Evolutionary conservation across 345 rosid genomes (phyloP).

Genomic region (Excoecaria agallocha): DNA sequence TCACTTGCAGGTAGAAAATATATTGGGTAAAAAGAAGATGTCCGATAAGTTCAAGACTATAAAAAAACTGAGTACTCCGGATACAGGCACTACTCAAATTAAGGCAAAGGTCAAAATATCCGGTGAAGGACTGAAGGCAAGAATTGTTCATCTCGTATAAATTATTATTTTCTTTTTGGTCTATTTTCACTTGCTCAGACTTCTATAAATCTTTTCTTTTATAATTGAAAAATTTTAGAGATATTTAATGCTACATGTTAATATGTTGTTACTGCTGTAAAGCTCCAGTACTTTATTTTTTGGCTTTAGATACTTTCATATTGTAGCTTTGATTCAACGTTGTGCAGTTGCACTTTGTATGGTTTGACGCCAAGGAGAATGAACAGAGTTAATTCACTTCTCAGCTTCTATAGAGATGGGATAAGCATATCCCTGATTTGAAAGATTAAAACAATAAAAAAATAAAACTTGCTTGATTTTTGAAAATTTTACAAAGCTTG

Average conservation of each 20-base stretch:
- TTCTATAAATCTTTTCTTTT: conserved; percentile 6
- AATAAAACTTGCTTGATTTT: too few relatives aligned
- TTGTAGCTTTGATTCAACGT: not conserved
- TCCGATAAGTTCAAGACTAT: conserved; percentile 53
- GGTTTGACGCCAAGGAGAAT: not conserved
- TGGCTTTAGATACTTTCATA: not conserved
- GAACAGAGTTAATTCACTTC: not conserved
- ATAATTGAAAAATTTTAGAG: not conserved
- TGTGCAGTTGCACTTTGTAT: not conserved
- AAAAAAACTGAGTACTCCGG: conserved; percentile 38
- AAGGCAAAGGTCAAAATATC: conserved; percentile 67
- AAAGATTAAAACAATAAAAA: too few relatives aligned
- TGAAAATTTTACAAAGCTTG: too few relatives aligned
- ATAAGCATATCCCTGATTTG: not conserved
- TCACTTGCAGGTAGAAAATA: conserved; percentile 60
- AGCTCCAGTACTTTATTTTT: not conserved
- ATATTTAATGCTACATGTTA: not conserved
- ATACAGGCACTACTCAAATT: conserved; percentile 30
- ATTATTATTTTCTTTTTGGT: not conserved
- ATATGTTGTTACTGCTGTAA: not conserved
- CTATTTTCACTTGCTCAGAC: not conserved
- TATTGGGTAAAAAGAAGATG: conserved; percentile 39
- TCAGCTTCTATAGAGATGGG: not conserved
- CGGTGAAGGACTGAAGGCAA: conserved; percentile 72
- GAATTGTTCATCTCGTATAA: conserved; percentile 12